Evolutionary conservation across 805 yeast genomes (phyloP).

Genomic region (Schizosaccharomyces octosporus): DNA sequence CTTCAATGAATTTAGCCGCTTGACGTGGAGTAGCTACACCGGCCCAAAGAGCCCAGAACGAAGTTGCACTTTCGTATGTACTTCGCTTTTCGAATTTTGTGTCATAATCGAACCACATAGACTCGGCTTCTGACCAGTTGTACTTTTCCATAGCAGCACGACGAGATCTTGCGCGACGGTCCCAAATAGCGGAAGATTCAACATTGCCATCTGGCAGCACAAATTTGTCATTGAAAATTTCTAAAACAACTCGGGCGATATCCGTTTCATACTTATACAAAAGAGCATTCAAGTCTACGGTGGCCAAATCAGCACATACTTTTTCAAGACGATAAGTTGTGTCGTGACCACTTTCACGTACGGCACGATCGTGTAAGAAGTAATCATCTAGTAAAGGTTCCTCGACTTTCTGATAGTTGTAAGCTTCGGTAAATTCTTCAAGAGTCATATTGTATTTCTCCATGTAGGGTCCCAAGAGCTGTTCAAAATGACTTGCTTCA

Average conservation of each 20-base stretch:
- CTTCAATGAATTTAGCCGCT: conserved; percentile 34
- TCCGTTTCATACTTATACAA: conserved; percentile 77
- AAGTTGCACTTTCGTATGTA: conserved; percentile 61
- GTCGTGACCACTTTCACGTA: conserved; percentile 90
- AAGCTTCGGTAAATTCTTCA: conserved; percentile 41
- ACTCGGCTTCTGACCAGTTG: conserved; percentile 61
- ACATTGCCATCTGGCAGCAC: conserved; percentile 15
- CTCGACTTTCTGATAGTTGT: conserved; percentile 36
- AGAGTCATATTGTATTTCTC: conserved; percentile 31
- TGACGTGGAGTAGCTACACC: conserved; percentile 41
- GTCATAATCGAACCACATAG: conserved; percentile 68
- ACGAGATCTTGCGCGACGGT: conserved; percentile 28
- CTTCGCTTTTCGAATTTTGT: conserved; percentile 30
- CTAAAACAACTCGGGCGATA: conserved; percentile 39
- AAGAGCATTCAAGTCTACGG: conserved; percentile 67
- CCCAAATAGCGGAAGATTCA: conserved; percentile 38
- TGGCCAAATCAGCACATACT: conserved; percentile 66
- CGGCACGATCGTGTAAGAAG: conserved; percentile 78
- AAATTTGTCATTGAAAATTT: conserved; percentile 26
- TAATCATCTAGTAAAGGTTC: conserved; percentile 77
- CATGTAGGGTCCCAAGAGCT: conserved; percentile 43
- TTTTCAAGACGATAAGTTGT: conserved; percentile 80
- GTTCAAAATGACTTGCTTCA: conserved; percentile 64
- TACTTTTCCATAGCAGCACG: conserved; percentile 34
- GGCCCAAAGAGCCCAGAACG: conserved; percentile 84